These are phyloP conservation scores for Suhomyces vadensis DNA, from an alignment of 805 yeast genomes.

Conservation along the genomic window DNA sequence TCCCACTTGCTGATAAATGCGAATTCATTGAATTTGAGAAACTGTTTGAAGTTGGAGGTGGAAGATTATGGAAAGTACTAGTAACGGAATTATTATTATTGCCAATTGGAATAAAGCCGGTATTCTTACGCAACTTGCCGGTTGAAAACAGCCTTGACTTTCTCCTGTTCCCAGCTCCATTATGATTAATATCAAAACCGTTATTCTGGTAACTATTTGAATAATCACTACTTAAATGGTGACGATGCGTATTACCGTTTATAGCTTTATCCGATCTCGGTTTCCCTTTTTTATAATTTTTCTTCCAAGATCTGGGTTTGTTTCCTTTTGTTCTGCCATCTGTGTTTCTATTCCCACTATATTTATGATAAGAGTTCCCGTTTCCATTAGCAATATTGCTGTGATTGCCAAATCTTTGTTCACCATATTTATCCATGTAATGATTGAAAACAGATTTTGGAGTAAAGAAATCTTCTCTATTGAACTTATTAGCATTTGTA, in stretches of 20 bases:
- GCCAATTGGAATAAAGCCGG: constrained; percentile 1
- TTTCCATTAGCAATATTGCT: constrained; percentile 10
- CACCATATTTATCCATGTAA: constrained; percentile 65
- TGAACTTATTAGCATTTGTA: constrained; percentile 34
- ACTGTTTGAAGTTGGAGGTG: constrained; percentile 4
- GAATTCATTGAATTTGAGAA: constrained; percentile 1
- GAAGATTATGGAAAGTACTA: constrained; percentile 7
- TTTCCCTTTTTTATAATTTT: constrained; percentile 11
- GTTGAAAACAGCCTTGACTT: constrained; percentile 17
- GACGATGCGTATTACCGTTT: neutral
- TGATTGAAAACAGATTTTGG: constrained; percentile 73
- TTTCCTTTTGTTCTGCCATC: constrained; percentile 20
- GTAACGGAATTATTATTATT: constrained; percentile 1
- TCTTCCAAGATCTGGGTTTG: constrained; percentile 32
- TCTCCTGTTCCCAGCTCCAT: constrained; percentile 9
- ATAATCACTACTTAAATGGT: constrained; percentile 4
- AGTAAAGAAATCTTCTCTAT: constrained; percentile 73
- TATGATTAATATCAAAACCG: neutral
- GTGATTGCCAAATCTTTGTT: constrained; percentile 31
- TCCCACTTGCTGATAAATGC: constrained; percentile 22
- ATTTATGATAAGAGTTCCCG: neutral
- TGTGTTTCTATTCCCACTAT: neutral
- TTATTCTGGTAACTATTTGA: neutral
- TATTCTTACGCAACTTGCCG: constrained; percentile 9
- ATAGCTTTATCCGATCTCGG: constrained; percentile 5